A percentile compares a stretch with the other conserved stretches of the same genome.
Conservation (phyloP, 2,329 filamentous ascomycete genomes). For the Periconia digitata region DNA sequence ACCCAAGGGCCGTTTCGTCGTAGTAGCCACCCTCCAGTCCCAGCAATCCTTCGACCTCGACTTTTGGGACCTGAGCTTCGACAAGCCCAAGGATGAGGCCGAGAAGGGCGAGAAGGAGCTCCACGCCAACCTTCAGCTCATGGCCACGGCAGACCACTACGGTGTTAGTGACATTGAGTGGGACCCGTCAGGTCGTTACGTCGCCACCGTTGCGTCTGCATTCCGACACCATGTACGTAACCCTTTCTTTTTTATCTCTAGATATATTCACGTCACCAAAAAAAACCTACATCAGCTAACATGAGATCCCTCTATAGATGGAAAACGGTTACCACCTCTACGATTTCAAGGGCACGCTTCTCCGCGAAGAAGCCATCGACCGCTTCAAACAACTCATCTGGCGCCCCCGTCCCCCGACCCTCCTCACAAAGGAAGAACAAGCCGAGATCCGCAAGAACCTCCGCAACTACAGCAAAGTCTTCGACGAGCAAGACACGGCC, state of each 20-base stretch:
- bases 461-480: constrained; percentile 90
- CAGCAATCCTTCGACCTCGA: constrained; percentile 94
- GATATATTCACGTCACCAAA: neutral
- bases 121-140: constrained; percentile 89
- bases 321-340: constrained; percentile 99
- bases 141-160: constrained; percentile 94
- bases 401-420: constrained; percentile 87
- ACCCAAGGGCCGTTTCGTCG: constrained; percentile 89
- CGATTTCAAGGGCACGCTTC: constrained; percentile 87
- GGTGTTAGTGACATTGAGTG: constrained; percentile 97
- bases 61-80: constrained; percentile 97
- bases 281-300: constrained; percentile 14
- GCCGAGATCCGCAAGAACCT: constrained; percentile 98
- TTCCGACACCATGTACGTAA: constrained; percentile 95
- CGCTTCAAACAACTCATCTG: constrained; percentile 98
- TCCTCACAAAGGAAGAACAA: constrained; percentile 95
- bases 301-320: constrained; percentile 63
- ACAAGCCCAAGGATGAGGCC: constrained; percentile 75
- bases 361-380: constrained; percentile 89
- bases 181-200: constrained; percentile 94
- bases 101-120: constrained; percentile 90
- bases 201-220: constrained; percentile 87
- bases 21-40: constrained; percentile 89
- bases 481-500: constrained; percentile 93
- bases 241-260: constrained; percentile 57